These are phyloP conservation scores for Calonectria naviculata DNA, from an alignment of 2,329 filamentous ascomycete genomes.

Conservation along the genomic window DNA sequence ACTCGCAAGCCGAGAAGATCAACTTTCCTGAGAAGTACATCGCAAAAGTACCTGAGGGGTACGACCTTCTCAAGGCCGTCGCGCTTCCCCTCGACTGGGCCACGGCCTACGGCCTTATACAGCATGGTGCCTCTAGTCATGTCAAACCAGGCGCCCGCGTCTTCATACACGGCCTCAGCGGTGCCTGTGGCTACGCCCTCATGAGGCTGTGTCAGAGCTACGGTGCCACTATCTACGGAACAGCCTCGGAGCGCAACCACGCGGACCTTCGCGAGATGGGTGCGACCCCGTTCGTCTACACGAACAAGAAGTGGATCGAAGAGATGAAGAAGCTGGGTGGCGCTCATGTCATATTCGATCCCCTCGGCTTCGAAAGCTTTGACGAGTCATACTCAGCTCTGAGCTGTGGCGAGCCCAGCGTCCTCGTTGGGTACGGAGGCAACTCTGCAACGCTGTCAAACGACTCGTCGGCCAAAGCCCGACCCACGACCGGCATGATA, in stretches of 20 bases:
- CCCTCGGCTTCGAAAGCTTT: constrained; percentile 61
- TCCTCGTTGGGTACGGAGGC: constrained; percentile 52
- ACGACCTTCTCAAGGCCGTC: constrained; percentile 54
- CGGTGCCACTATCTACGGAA: constrained; percentile 61
- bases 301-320: constrained; percentile 60
- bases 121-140: constrained; percentile 45
- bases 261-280: constrained; percentile 50
- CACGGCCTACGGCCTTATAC: constrained; percentile 52
- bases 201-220: constrained; percentile 53
- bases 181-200: constrained; percentile 58
- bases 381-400: constrained; percentile 61
- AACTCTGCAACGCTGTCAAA: constrained; percentile 46
- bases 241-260: constrained; percentile 59
- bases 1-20: constrained; percentile 56
- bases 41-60: constrained; percentile 51
- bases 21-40: constrained; percentile 60
- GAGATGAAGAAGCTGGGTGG: constrained; percentile 58
- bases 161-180: constrained; percentile 62
- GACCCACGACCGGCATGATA: constrained; percentile 45
- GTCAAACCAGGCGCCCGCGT: constrained; percentile 57
- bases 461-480: constrained; percentile 41
- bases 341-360: constrained; percentile 59
- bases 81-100: constrained; percentile 59
- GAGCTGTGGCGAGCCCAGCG: constrained; percentile 44
- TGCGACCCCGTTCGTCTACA: constrained; percentile 57